Conservation (phyloP, 2,329 filamentous ascomycete species). For the Botrytis hyacinthi region DNA sequence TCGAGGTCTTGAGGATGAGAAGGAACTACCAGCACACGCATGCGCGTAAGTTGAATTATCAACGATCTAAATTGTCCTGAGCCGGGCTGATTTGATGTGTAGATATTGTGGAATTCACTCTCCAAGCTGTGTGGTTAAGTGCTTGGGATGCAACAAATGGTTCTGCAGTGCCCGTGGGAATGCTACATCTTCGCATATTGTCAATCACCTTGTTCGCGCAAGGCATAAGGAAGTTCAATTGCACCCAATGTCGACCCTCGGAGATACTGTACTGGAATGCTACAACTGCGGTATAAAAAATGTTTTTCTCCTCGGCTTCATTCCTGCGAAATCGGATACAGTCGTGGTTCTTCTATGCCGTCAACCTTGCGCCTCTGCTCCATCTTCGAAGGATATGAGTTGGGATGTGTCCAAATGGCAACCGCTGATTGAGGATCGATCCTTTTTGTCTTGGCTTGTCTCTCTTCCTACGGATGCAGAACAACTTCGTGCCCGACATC, state of each 20-base stretch:
- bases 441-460: slow-evolving; percentile 92
- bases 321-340: slow-evolving; percentile 96
- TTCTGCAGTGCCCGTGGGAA: slow-evolving; percentile 98
- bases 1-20: slow-evolving; percentile 71
- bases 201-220: slow-evolving; percentile 95
- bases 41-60: slow-evolving; percentile 71
- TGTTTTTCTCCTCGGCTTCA: slow-evolving; percentile 95
- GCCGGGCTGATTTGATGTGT: slow-evolving; percentile 33
- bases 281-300: slow-evolving; percentile 99
- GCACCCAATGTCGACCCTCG: slow-evolving; percentile 86
- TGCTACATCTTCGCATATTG: slow-evolving; percentile 93
- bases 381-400: slow-evolving; percentile 98
- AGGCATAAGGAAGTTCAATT: slow-evolving; percentile 98
- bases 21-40: slow-evolving; percentile 88
- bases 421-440: slow-evolving; percentile 93
- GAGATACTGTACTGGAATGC: slow-evolving; percentile 95
- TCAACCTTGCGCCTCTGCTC: slow-evolving; percentile 90
- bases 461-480: slow-evolving; percentile 86
- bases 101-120: slow-evolving; percentile 98
- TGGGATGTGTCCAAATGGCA: slow-evolving; percentile 99
- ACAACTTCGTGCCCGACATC: slow-evolving; percentile 88
- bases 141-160: slow-evolving; percentile 94
- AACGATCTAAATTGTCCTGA: slow-evolving; percentile 15
- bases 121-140: slow-evolving; percentile 92
- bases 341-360: slow-evolving; percentile 96